A percentile compares a stretch with the other conserved stretches of the same genome.
Conservation (phyloP, 2,329 filamentous ascomycete species). For the Dactylella cylindrospora region DNA sequence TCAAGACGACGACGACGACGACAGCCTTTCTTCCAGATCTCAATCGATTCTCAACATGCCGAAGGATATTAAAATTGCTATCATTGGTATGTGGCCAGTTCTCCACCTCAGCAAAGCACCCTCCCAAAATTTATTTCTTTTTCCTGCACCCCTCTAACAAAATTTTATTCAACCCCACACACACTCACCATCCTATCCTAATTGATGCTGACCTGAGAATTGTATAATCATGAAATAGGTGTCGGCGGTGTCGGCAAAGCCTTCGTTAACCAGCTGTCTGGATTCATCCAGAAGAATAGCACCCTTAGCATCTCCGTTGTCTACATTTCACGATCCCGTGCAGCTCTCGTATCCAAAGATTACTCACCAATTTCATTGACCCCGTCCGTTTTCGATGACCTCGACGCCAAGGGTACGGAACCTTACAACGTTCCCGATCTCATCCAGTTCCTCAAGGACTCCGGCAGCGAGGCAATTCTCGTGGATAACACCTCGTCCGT, state of each 20-base stretch:
- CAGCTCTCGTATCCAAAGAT: conserved; percentile 72
- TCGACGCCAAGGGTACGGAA: conserved; percentile 65
- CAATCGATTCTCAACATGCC: conserved; percentile 9
- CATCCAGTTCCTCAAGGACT: conserved; percentile 73
- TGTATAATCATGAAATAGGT: conserved; percentile 66
- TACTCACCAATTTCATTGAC: conserved; percentile 69
- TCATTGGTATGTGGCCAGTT: conserved; percentile 43
- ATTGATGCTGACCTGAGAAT: no score
- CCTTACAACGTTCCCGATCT: conserved; percentile 66
- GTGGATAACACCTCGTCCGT: conserved; percentile 96
- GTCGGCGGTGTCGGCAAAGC: conserved; percentile 89
- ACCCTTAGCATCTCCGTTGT: conserved; percentile 73
- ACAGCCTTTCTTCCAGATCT: neutral
- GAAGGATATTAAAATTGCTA: conserved; percentile 41
- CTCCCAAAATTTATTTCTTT: no score
- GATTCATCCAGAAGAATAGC: conserved; percentile 63
- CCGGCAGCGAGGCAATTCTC: conserved; percentile 76
- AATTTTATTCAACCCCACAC: no score
- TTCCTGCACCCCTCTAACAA: no score
- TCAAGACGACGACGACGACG: neutral
- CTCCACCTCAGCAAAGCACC: no score
- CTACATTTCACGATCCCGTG: conserved; percentile 82
- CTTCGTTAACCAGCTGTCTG: conserved; percentile 77
- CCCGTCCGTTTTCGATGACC: conserved; percentile 62
- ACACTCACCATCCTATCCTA: no score